These are phyloP conservation scores for Corymbia calophylla DNA, from an alignment of 441 rosid species.

Conservation along the genomic window DNA sequence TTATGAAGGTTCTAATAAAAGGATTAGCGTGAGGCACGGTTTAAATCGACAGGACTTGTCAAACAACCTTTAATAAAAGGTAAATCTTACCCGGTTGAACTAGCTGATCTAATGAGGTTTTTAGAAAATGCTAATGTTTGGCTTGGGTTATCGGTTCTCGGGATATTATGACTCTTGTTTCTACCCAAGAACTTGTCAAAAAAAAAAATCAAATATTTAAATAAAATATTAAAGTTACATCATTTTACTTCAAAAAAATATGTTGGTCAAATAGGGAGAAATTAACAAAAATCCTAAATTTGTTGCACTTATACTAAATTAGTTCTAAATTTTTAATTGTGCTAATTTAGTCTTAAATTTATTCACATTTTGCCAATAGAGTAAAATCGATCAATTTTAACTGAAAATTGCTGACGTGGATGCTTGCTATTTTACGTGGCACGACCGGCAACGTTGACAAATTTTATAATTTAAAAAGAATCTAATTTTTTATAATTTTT, in stretches of 20 bases:
- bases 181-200: not conserved
- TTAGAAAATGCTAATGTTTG: not conserved
- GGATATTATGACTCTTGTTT: not conserved
- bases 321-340: too few species aligned
- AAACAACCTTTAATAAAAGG: not conserved
- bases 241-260: not conserved
- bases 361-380: not conserved
- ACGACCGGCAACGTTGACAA: too few species aligned
- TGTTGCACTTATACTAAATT: too few species aligned
- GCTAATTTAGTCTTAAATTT: not conserved
- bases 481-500: too few species aligned
- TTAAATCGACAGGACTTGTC: not conserved
- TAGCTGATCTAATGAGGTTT: not conserved
- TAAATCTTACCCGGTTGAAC: not conserved
- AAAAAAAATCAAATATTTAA: not conserved
- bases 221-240: not conserved
- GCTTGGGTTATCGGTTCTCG: not conserved
- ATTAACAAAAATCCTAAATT: too few species aligned
- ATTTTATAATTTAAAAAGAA: too few species aligned
- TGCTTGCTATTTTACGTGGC: too few species aligned
- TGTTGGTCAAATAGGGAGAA: not conserved
- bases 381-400: not conserved
- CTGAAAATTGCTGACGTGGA: fast-evolving
- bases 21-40: not conserved
- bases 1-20: not conserved